These are phyloP conservation scores for Solanum habrochaites DNA, from an alignment of 257 asterid species.

Conservation along the genomic window DNA sequence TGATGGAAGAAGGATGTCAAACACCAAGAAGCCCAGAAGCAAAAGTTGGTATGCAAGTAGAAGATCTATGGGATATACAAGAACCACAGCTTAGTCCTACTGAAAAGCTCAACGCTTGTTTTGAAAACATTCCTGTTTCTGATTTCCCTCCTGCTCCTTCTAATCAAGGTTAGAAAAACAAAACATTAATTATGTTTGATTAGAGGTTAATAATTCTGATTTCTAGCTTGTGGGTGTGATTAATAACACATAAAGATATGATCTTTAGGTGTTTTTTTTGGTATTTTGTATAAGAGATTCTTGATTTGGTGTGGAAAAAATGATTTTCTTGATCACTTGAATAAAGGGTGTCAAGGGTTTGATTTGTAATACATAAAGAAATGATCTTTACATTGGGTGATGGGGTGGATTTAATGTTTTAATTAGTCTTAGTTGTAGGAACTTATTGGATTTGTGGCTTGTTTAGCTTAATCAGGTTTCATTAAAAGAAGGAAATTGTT, in stretches of 20 bases:
- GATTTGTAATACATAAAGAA: background rate
- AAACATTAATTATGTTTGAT: background rate
- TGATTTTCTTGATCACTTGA: background rate
- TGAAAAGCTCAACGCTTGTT: constrained; percentile 95
- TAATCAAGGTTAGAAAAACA: constrained; percentile 30
- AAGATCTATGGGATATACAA: constrained; percentile 86
- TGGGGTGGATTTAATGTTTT: background rate
- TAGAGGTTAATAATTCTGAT: background rate
- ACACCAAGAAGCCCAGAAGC: constrained; percentile 99
- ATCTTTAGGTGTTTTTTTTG: background rate
- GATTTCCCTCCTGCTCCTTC: constrained; percentile 83
- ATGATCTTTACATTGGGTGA: background rate
- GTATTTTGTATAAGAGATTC: background rate
- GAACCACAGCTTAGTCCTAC: constrained; percentile 90
- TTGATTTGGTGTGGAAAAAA: background rate
- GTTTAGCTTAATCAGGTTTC: background rate
- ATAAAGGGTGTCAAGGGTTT: background rate
- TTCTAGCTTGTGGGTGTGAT: background rate
- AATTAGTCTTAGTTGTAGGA: background rate
- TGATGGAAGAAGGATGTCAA: constrained; percentile 37
- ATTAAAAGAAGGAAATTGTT: background rate
- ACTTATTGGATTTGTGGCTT: background rate
- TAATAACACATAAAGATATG: background rate
- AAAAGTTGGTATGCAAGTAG: constrained; percentile 86
- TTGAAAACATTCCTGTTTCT: constrained; percentile 93